Conservation (phyloP, 306 rosid genomes). For the Sechiopsis laciniata region DNA sequence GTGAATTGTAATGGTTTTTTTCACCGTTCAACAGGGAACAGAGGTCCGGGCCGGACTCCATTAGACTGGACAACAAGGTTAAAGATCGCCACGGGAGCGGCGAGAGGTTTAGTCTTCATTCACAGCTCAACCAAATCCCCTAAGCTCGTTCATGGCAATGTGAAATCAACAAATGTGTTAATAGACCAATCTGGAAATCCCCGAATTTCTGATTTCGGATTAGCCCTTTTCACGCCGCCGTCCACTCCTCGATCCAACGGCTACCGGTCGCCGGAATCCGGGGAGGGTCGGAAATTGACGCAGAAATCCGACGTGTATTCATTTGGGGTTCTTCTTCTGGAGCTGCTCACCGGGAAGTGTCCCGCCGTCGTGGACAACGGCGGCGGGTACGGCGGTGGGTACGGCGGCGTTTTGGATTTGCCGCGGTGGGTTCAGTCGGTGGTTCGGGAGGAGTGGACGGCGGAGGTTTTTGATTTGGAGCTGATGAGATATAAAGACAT, state of each 20-base stretch:
- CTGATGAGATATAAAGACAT: conserved; percentile 81
- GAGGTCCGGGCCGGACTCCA: conserved; percentile 93
- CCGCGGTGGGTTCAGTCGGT: conserved; percentile 89
- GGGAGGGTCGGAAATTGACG: conserved; percentile 49
- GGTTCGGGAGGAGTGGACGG: conserved; percentile 90
- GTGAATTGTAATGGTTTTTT: conserved; percentile 15
- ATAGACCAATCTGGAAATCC: conserved; percentile 53
- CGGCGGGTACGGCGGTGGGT: conserved; percentile 36
- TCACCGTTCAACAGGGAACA: conserved; percentile 43
- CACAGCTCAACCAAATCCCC: conserved; percentile 64
- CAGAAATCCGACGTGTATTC: conserved; percentile 69
- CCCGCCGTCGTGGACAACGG: conserved; percentile 47
- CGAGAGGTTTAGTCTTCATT: conserved; percentile 66
- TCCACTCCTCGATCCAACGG: conserved; percentile 46
- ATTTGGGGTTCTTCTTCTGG: conserved; percentile 71
- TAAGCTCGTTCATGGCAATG: conserved; percentile 63
- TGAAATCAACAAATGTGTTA: conserved; percentile 74
- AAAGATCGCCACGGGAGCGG: conserved; percentile 67
- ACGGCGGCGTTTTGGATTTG: conserved; percentile 45
- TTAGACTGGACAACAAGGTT: conserved; percentile 83
- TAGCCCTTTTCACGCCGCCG: conserved; percentile 42
- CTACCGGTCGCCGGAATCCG: conserved; percentile 67
- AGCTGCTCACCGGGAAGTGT: conserved; percentile 77
- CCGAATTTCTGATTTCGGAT: conserved; percentile 66
- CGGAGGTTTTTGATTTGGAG: conserved; percentile 91